A percentile compares a stretch with the other conserved stretches of the same genome.
Conservation (phyloP, 2,329 filamentous ascomycete genomes). For the Cladophialophora bantiana region DNA sequence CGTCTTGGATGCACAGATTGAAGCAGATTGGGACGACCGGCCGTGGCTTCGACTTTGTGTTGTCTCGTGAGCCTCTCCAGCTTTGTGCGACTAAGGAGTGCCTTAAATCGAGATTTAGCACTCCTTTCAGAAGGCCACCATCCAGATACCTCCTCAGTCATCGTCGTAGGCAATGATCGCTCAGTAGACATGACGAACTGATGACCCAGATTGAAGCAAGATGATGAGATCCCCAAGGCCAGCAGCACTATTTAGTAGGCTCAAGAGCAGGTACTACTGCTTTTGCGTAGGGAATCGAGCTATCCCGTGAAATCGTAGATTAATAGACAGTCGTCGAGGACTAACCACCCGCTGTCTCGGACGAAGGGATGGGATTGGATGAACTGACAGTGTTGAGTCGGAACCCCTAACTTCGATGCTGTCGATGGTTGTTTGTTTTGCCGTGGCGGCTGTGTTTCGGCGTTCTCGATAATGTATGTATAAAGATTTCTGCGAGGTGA, state of each 20-base stretch:
- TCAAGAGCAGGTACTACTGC: not conserved
- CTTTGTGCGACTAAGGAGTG: constrained; percentile 32
- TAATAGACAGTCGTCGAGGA: not conserved
- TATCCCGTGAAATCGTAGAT: not conserved
- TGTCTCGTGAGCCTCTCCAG: constrained; percentile 26
- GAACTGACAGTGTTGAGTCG: not conserved
- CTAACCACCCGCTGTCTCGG: not conserved
- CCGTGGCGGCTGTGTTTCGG: not conserved
- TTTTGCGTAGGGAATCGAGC: not conserved
- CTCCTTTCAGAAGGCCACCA: constrained; percentile 34
- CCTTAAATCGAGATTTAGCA: constrained; percentile 33
- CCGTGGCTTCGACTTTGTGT: constrained; percentile 7
- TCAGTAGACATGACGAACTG: constrained; percentile 21
- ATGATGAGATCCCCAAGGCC: not conserved
- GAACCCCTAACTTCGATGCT: constrained; percentile 5
- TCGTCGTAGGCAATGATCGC: constrained; percentile 10
- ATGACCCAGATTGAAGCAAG: not conserved
- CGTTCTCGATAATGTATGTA: not conserved
- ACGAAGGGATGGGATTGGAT: constrained; percentile 9
- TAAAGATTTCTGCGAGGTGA: not conserved
- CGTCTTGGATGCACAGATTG: not conserved
- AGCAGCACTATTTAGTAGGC: constrained; percentile 3
- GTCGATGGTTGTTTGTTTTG: constrained; percentile 14
- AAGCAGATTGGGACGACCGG: not conserved
- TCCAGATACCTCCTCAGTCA: constrained; percentile 29